Percentiles rank a stretch among this genome's conserved stretches.
Evolutionary conservation across 176 grass and related monocot genomes (phyloP).

Genomic region (Musa schizocarpa): DNA sequence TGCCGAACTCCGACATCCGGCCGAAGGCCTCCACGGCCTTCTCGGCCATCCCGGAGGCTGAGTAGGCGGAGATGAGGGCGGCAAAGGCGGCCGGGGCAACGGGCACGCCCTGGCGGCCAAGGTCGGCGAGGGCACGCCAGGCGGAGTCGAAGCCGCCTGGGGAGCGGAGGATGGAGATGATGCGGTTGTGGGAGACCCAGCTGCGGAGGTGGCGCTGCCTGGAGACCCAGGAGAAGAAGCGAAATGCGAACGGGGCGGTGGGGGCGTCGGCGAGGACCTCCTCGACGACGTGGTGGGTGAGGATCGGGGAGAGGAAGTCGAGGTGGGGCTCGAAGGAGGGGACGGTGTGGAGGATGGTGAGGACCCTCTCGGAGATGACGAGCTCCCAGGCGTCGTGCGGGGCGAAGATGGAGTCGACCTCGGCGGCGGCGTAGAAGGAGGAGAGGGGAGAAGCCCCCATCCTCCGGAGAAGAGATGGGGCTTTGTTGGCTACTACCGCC

Average conservation of each 20-base stretch:
- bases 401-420: constrained; percentile 23
- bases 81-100: constrained; percentile 37
- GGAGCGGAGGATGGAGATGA: constrained; percentile 35
- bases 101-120: constrained; percentile 23
- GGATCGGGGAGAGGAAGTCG: constrained; percentile 35
- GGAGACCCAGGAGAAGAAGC: constrained; percentile 70
- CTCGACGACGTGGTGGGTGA: constrained; percentile 42
- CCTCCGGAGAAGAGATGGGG: constrained; percentile 20
- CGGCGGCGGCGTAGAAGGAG: constrained; percentile 22
- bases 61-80: constrained; percentile 44
- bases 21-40: constrained; percentile 60
- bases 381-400: constrained; percentile 26
- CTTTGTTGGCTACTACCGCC: neutral
- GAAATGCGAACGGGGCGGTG: constrained; percentile 34
- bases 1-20: constrained; percentile 64
- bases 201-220: constrained; percentile 44
- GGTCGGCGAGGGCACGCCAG: constrained; percentile 47
- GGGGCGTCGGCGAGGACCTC: constrained; percentile 41
- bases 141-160: constrained; percentile 31
- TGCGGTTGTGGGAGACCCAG: constrained; percentile 27
- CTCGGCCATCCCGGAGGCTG: constrained; percentile 30
- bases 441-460: constrained; percentile 22
- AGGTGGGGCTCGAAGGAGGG: constrained; percentile 36
- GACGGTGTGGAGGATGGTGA: constrained; percentile 44
- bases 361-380: constrained; percentile 17